phyloP scores from a whole-genome alignment of 2,329 filamentous ascomycete genomes.

The Fusarium piperis region DNA sequence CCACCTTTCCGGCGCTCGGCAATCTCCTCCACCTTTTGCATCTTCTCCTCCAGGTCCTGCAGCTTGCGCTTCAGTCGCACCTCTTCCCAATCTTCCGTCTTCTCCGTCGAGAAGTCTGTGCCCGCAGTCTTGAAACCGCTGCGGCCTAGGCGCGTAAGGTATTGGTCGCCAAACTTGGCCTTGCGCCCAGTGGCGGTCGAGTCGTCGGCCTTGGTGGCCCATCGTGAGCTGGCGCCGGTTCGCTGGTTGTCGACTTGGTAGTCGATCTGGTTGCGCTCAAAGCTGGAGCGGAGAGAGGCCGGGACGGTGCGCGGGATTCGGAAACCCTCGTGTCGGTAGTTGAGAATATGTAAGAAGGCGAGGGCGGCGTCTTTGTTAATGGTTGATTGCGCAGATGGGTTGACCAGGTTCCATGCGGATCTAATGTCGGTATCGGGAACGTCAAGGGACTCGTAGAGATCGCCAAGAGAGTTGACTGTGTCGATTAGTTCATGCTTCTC shows the following conservation, averaged over 20 bases:
- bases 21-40: conserved; percentile 81
- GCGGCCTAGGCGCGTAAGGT: conserved; percentile 89
- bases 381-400: conserved; percentile 81
- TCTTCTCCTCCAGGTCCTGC: conserved; percentile 86
- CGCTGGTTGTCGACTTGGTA: conserved; percentile 87
- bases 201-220: conserved; percentile 82
- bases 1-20: conserved; percentile 71
- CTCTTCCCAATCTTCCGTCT: conserved; percentile 97
- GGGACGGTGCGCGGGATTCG: conserved; percentile 93
- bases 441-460: conserved; percentile 84
- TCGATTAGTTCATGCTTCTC: conserved; percentile 16
- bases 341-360: conserved; percentile 95
- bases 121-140: conserved; percentile 82
- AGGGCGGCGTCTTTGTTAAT: conserved; percentile 96
- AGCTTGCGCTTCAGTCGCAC: conserved; percentile 94
- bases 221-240: conserved; percentile 72
- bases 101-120: conserved; percentile 88
- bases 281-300: conserved; percentile 87
- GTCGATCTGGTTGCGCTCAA: conserved; percentile 96
- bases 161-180: conserved; percentile 97
- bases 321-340: conserved; percentile 93
- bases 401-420: conserved; percentile 96
- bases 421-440: conserved; percentile 82
- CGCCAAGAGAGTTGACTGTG: conserved; percentile 78
- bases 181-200: conserved; percentile 87